Base-by-base conservation (phyloP, 2,329 filamentous ascomycete species). In the Ploettnerulaceae sp. region DNA sequence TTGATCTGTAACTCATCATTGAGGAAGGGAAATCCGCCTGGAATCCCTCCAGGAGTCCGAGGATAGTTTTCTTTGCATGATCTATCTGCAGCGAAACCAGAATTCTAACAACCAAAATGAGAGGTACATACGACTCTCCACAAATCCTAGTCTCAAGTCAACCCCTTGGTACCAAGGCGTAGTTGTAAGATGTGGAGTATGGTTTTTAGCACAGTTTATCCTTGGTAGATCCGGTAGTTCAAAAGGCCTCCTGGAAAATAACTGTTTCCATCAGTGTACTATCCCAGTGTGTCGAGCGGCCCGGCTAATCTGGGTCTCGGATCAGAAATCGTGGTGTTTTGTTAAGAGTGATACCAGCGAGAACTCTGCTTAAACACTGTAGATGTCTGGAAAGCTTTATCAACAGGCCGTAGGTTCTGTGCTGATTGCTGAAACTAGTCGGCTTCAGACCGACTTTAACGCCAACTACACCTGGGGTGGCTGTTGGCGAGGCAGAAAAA, bases 301-400 rank as follows among this genome's bases (percentile, higher is more conserved):
- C 18, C 33, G 33, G 33, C 33, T 24, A 15, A 8, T 18, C 22
- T 36, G 33, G 22, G n/a, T 15, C 33, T 36, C 12, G 17, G 22
- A 36, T 11, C 22, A 7, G 33, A 36, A 21, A 36, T 36, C n/a
- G n/a, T n/a, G n/a, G 22, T 36, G 33, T 36, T 36, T 36, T 36
- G 33, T 36, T 3, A 17, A 36, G 33, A 18, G 33, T 36, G 33
- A 24, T 36, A 36, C 21, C 15, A 36, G 33, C 33, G 18, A 12
- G n/a, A 21, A 18, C 21, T 36, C n/a, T 36, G 18, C 9, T 21
- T 32, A 32, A 32, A n/a, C n/a, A n/a, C n/a, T 32, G 33, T 22
- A 24, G 33, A 36, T 36, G 33, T 18, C 33, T 36, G 33, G 17
- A 20, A 3, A 36, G n/a, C n/a, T n/a, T n/a, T n/a, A n/a, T n/a